Evolutionary conservation across 148 eudicot species (phyloP).

Genomic region (Gaultheria prostrata): DNA sequence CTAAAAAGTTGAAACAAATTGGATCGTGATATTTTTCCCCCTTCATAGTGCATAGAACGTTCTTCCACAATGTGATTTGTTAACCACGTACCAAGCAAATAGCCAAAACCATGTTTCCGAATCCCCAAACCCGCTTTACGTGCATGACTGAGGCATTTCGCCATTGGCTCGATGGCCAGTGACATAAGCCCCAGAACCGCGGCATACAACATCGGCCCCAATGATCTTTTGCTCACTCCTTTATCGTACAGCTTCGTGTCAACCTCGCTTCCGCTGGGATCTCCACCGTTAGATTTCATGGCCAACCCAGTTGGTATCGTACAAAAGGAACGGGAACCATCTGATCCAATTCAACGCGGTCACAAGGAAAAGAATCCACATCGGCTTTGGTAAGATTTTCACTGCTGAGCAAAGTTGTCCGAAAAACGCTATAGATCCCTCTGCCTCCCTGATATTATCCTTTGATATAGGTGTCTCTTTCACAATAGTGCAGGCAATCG

Average conservation of each 20-base stretch:
- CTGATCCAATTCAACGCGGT: constrained; percentile 33
- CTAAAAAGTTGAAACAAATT: no score
- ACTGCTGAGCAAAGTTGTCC: constrained; percentile 17
- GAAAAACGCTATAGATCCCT: neutral
- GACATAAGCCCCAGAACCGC: constrained; percentile 7
- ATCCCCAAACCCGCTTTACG: constrained; percentile 31
- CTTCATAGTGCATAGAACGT: no score
- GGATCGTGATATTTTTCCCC: no score
- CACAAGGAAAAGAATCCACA: constrained; percentile 31
- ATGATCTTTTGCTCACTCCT: constrained; percentile 30
- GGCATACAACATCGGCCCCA: constrained; percentile 29
- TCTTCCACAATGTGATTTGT: no score
- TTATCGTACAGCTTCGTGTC: constrained; percentile 14
- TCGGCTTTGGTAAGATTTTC: constrained; percentile 23
- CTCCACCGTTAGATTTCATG: constrained; percentile 45
- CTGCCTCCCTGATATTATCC: neutral
- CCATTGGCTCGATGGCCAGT: constrained; percentile 13
- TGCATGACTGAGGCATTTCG: constrained; percentile 13
- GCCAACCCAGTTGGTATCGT: constrained; percentile 52
- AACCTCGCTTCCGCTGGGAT: neutral
- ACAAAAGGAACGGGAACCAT: constrained; percentile 38
- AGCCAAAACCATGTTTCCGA: constrained; percentile 25
- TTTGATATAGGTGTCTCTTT: constrained; percentile 23
- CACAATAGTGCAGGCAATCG: constrained; percentile 37
- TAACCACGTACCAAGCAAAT: constrained; percentile 30